Evolutionary conservation across 1,284 basidiomycete species (phyloP), one percentile per base, ranked within the genome.

Genomic region (Rhodotorula sp.): DNA sequence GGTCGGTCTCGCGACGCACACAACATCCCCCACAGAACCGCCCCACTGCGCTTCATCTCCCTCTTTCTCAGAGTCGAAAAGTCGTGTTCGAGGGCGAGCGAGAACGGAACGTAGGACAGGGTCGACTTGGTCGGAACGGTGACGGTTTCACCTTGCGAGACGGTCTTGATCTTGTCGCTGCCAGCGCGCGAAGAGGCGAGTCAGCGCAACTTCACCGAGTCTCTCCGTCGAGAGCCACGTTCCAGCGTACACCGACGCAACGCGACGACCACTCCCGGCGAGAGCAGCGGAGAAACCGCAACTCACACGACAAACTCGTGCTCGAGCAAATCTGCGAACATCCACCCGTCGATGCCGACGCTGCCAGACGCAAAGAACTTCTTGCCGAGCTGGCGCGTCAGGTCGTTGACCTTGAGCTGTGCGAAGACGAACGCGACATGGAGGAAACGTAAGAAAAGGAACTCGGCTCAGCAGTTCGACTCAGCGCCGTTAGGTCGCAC

Each of bases 331-430:
- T 99, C 94, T 69, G 91, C 91, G 79, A 98, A 97, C 76, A 95
- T 91, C 81, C 91, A 99, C 10, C 95, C 96, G 59, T 89, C 84
- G 69, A 95, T 84, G n/a, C 95, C 95, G 79, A 92, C 94, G 19
- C 90, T 89, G 15, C 90, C 90, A 0, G 93, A 91, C 27, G 89
- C 87, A 78, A 96, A 98, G 80, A 98, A 90, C 22, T 90, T 88
- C 72, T 88, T 91, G 44, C 83, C 82, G 62, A 86, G 83, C 64
- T 84, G 83, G 13, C 53, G 44, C 9, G 49, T 61, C n/a, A 54
- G 24, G 47, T 59, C 56, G 48, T 62, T 62, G 34, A 53, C 34
- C 39, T 54, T 47, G 29, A 64, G 61, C 58, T 69, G 52, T 20
- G 62, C 5, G 10, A 13, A 6, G 4, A 24, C 22, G 11, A 55